Evolutionary conservation across 2,329 filamentous ascomycete species (phyloP), one percentile per base, ranked within the genome.

Genomic region (Pestalotiopsis sp.): DNA sequence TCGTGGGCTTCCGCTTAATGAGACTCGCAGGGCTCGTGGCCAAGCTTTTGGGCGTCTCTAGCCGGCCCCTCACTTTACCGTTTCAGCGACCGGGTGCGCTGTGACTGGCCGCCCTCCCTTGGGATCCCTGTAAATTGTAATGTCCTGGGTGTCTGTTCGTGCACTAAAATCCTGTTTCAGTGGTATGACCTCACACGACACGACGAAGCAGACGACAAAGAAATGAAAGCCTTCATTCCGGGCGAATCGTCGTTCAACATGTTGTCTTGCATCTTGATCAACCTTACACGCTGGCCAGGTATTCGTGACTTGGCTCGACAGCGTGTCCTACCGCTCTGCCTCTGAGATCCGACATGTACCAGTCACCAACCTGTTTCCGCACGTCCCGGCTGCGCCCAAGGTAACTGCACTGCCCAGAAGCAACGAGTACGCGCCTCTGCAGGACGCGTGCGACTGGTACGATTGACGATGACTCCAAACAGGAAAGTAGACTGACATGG

Each of bases 171-270:
- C 57, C 23, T 59, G 57, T 27, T 59, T 59, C 25, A 27, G 57
- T 59, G 57, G 57, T 59, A 59, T 59, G 57, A 59, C 57, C 57
- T 59, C 57, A 59, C 57, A 36, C 57, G 57, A 59, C 23, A 17
- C 57, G 6, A 9, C 27, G n/a, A 41, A 62, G 9, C 17, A 39
- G 31, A 36, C 25, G 12, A 20, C 31, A 20, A 13, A 38, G 59
- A 36, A 39, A 39, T 20, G 36, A 62, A 20, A 11, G 38, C 5
- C 12, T 20, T 62, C 31, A 17, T 62, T n/a, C 17, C 31, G 31
- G 13, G 31, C 59, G 27, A 62, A 62, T 62, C 59, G 59, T 17
- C 59, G n/a, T 41, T n/a, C n/a, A 62, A 62, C 59, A 20, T 36
- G 25, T 62, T 62, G 59, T 62, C 59, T 39, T 62, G 59, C 27